A percentile compares a stretch with the other conserved stretches of the same genome.
Evolutionary conservation across 768 basidiomycete species (phyloP).

Genomic region (Mrakia gelida): DNA sequence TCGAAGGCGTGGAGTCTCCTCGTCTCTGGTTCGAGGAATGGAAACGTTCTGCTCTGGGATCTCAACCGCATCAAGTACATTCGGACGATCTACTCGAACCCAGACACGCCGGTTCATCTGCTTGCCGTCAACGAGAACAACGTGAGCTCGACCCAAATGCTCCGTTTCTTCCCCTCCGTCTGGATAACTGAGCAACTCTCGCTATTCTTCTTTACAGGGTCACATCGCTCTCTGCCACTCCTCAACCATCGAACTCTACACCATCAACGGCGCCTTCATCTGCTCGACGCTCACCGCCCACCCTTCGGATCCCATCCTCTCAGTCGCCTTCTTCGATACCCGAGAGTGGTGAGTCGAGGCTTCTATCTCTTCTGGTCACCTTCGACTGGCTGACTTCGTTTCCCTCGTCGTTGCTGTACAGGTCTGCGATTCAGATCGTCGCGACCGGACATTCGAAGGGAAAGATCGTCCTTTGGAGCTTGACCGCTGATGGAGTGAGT

Average conservation of each 20-base stretch:
- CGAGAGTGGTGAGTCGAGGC: conserved; percentile 69
- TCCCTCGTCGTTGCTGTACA: not conserved
- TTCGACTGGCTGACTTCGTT: not conserved
- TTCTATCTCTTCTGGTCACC: not conserved
- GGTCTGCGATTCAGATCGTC: conserved; percentile 55
- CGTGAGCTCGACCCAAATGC: conserved; percentile 50
- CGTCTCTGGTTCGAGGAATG: conserved; percentile 77
- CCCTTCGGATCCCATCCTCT: conserved; percentile 55
- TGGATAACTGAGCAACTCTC: conserved; percentile 15
- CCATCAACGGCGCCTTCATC: conserved; percentile 63
- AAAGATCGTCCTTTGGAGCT: conserved; percentile 71
- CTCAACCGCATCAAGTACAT: conserved; percentile 77
- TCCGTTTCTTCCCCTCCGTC: not conserved
- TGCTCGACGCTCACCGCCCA: conserved; percentile 54
- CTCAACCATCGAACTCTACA: conserved; percentile 68
- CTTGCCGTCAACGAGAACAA: conserved; percentile 81
- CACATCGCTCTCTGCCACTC: conserved; percentile 80
- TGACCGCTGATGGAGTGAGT: conserved; percentile 60
- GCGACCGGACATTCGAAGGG: conserved; percentile 67
- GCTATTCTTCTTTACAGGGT: conserved; percentile 54
- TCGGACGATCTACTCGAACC: conserved; percentile 65
- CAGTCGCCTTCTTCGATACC: conserved; percentile 73
- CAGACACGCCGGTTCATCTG: conserved; percentile 58
- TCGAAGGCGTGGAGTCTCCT: conserved; percentile 77
- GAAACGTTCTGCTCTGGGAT: conserved; percentile 85